A percentile compares a stretch with the other conserved stretches of the same genome.
phyloP scores from a whole-genome alignment of 495 filamentous ascomycete species.

The Aspergillus olivimuriae region DNA sequence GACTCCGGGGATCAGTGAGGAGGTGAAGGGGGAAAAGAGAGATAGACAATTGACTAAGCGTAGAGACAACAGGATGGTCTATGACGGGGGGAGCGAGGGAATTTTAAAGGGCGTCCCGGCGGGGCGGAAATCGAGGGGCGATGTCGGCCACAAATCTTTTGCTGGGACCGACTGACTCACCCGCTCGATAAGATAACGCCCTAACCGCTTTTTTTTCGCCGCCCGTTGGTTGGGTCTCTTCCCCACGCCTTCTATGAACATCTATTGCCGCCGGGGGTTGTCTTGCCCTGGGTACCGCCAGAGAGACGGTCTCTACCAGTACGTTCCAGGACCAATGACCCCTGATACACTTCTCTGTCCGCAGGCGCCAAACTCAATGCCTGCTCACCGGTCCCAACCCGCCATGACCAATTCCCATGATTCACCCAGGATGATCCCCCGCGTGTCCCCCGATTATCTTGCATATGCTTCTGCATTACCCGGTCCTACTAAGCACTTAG shows the following conservation, averaged over 20 bases:
- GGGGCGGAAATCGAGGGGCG: slow-evolving; percentile 33
- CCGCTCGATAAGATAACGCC: slow-evolving; percentile 46
- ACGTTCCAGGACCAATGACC: too few relatives aligned
- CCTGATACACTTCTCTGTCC: too few relatives aligned
- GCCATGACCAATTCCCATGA: neutral
- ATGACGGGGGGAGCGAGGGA: slow-evolving; percentile 19
- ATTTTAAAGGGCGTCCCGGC: slow-evolving; percentile 27
- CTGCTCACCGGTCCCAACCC: neutral
- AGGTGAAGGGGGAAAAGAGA: slow-evolving; percentile 11
- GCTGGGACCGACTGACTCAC: slow-evolving; percentile 30
- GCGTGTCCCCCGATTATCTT: neutral
- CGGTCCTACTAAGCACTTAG: too few relatives aligned
- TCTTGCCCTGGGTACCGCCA: too few relatives aligned
- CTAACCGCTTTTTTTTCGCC: slow-evolving; percentile 2
- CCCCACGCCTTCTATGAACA: neutral
- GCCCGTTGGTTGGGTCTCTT: slow-evolving; percentile 10
- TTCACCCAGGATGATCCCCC: neutral
- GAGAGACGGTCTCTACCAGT: too few relatives aligned
- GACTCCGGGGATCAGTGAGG: slow-evolving; percentile 2
- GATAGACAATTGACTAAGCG: slow-evolving; percentile 8
- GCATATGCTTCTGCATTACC: neutral
- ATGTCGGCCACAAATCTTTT: slow-evolving; percentile 33
- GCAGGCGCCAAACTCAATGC: too few relatives aligned
- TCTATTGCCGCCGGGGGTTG: too few relatives aligned
- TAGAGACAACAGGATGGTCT: slow-evolving; percentile 3